Percentiles rank a stretch among this genome's conserved stretches.
Evolutionary conservation across 2,329 filamentous ascomycete genomes (phyloP).

Genomic region (Pestalotiopsis sp.): DNA sequence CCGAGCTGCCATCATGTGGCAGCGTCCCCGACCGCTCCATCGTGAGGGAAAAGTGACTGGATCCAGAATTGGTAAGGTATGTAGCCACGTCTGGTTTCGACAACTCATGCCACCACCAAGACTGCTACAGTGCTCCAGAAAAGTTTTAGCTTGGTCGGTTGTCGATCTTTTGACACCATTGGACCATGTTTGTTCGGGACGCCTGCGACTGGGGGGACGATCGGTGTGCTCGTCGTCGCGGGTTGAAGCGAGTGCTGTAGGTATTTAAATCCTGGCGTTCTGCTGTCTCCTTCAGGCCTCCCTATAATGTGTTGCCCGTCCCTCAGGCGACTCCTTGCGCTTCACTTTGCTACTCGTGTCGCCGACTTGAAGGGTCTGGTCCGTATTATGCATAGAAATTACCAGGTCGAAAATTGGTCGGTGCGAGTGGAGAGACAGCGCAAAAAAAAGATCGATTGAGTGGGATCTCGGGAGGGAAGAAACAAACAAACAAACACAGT

Average conservation of each 20-base stretch:
- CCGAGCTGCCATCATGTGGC: slow-evolving; percentile 24
- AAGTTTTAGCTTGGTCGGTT: slow-evolving; percentile 14
- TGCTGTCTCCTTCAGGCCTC: not conserved
- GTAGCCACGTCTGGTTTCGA: slow-evolving; percentile 7
- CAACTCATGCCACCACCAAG: slow-evolving; percentile 7
- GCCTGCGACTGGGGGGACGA: not conserved
- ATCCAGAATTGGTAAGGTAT: slow-evolving; percentile 16
- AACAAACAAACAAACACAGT: not conserved
- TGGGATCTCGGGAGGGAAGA: not conserved
- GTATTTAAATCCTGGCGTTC: not conserved
- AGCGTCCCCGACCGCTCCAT: slow-evolving; percentile 21
- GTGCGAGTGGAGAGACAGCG: not conserved
- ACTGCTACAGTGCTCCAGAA: slow-evolving; percentile 2
- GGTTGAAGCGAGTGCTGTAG: not conserved
- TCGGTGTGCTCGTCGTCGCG: not conserved
- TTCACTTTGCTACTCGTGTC: not conserved
- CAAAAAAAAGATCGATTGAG: not conserved
- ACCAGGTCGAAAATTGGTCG: not conserved
- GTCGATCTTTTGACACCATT: slow-evolving; percentile 10
- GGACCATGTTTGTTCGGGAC: slow-evolving; percentile 13
- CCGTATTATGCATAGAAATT: not conserved
- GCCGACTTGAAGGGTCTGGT: not conserved
- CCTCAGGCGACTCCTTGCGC: not conserved
- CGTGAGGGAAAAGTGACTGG: slow-evolving; percentile 9
- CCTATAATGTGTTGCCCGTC: not conserved